Evolutionary conservation across 2,329 filamentous ascomycete species (phyloP), one percentile per base, ranked within the genome.

Genomic region (Exophiala alcalophila): DNA sequence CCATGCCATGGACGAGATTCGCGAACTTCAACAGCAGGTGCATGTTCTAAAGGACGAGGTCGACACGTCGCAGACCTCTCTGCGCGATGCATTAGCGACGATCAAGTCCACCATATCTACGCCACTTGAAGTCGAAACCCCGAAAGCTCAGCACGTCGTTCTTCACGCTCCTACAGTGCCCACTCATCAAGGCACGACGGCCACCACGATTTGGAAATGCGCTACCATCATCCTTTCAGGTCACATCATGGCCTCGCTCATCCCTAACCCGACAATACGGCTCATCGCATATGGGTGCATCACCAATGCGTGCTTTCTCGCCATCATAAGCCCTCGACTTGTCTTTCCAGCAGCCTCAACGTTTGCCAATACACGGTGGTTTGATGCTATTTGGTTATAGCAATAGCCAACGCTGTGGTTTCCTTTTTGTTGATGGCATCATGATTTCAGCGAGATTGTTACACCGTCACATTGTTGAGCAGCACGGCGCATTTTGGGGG

Each of bases 1-100:
- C 15, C 31, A 44, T n/a, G 47, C 49, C 2, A 50, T 52, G 49
- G 46, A 49, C 26, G 49, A 52, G 28, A 52, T 50, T 15, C 47
- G 33, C 10, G 39, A 47, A 9, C 40, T 52, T 9, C 47, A 47
- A 34, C 31, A 18, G 5, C 49, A 52, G 37, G 21, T 52, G 20
- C 39, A 43, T 16, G 38, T 35, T 19, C 32, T 52, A 24, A 44
- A 41, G 25, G 27, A 14, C 19, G 45, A 50, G 10, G 21, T 40
- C 3, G 28, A 46, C n/a, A 29, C 32, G 4, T 19, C 34, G n/a
- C 21, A 36, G 19, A 23, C 20, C 5, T 23, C 33, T 5, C 25
- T 40, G 12, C 34, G 16, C 9, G 36, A 31, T 14, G 35, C 27
- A 15, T 10, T 14, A 9, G 29, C 21, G n/a, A 16, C 34, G 15